phyloP scores from a whole-genome alignment of 83 land plant genomes.

The Picea abies region DNA sequence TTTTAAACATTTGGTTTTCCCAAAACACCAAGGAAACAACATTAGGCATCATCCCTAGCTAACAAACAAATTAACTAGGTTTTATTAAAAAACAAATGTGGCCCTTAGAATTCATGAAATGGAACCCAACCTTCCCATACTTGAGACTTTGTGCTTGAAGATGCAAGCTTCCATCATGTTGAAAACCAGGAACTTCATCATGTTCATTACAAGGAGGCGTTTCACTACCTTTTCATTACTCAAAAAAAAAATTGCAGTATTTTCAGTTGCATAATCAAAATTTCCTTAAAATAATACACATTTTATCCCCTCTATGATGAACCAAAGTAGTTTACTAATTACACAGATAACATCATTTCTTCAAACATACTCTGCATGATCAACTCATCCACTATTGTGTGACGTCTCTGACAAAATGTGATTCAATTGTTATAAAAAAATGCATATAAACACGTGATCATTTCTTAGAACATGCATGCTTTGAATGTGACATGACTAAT shows the following conservation, averaged over 20 bases:
- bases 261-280: no score
- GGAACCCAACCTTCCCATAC: constrained; percentile 85
- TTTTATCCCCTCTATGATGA: not conserved
- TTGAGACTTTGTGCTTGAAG: constrained; percentile 75
- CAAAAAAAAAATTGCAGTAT: no score
- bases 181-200: no score
- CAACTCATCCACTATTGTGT: constrained; percentile 92
- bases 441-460: not conserved
- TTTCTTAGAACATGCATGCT: not conserved
- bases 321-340: constrained; percentile 23
- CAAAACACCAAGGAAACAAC: no score
- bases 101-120: not conserved
- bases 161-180: no score
- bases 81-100: not conserved
- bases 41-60: not conserved
- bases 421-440: not conserved
- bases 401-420: constrained; percentile 61
- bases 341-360: constrained; percentile 97
- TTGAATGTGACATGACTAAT: not conserved
- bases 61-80: not conserved
- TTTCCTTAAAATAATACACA: no score
- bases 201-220: no score
- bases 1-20: no score
- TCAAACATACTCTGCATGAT: constrained; percentile 87
- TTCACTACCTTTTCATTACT: no score